phyloP scores from a whole-genome alignment of 495 filamentous ascomycete species.

The Acidomyces sp. region DNA sequence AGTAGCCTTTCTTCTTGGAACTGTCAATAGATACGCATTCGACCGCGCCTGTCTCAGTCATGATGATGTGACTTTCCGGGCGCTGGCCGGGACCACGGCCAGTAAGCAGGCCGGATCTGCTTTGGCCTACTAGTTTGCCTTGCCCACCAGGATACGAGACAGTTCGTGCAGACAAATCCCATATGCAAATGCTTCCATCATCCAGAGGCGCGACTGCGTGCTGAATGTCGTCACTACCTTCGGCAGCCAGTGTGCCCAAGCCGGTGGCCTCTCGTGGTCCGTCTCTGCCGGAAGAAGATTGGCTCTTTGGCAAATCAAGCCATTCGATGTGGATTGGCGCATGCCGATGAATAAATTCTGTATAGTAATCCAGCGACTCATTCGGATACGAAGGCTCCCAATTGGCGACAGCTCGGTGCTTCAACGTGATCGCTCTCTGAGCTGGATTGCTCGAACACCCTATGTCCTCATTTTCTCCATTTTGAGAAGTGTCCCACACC shows the following conservation, averaged over 20 bases:
- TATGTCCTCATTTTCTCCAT: conserved; percentile 12
- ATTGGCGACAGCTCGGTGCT: conserved; percentile 48
- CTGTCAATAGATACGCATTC: conserved; percentile 78
- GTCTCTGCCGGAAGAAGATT: conserved; percentile 24
- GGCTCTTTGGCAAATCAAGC: conserved; percentile 47
- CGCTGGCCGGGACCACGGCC: conserved; percentile 16
- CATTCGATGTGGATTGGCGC: conserved; percentile 61
- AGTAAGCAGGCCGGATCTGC: conserved; percentile 49
- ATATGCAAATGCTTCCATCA: conserved; percentile 73
- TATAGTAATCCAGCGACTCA: conserved; percentile 65
- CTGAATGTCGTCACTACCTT: conserved; percentile 35
- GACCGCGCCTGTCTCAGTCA: conserved; percentile 56
- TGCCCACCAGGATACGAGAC: conserved; percentile 19
- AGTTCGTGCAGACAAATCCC: conserved; percentile 56
- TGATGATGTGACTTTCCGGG: conserved; percentile 30
- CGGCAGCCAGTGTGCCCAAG: conserved; percentile 48
- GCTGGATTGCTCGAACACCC: conserved; percentile 15
- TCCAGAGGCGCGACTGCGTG: conserved; percentile 68
- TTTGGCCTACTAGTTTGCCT: conserved; percentile 53
- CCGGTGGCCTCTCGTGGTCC: conserved; percentile 43
- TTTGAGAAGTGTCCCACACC: conserved; percentile 10
- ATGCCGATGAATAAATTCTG: conserved; percentile 75
- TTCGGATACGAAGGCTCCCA: conserved; percentile 69
- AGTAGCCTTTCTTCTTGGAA: conserved; percentile 53
- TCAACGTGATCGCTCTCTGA: conserved; percentile 29